A percentile compares a stretch with the other conserved stretches of the same genome.
Evolutionary conservation across 306 rosid genomes (phyloP).

Genomic region (Medicago lupulina): DNA sequence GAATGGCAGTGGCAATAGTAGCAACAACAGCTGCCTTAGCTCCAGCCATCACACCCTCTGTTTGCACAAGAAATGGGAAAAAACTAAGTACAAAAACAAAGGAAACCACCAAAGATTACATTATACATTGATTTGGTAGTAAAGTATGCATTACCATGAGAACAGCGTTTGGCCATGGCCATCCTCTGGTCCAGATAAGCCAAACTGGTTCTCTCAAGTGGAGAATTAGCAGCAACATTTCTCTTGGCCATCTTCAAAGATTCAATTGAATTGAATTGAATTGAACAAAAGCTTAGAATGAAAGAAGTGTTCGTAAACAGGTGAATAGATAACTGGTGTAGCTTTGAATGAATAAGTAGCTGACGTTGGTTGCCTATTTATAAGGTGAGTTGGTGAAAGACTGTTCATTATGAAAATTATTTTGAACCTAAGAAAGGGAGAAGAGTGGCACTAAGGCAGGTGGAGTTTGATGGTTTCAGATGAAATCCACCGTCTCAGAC

Average conservation of each 20-base stretch:
- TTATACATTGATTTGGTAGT: not conserved
- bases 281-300: slow-evolving; percentile 1
- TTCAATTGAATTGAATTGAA: not conserved
- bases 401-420: not conserved
- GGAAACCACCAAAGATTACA: not conserved
- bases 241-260: slow-evolving; percentile 58
- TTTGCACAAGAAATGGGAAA: slow-evolving; percentile 27
- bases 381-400: slow-evolving; percentile 35
- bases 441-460: not conserved
- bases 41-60: slow-evolving; percentile 97
- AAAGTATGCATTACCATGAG: slow-evolving; percentile 58
- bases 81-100: not conserved
- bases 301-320: slow-evolving; percentile 4
- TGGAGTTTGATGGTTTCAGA: slow-evolving; percentile 65
- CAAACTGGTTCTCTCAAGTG: slow-evolving; percentile 60
- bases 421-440: slow-evolving; percentile 2
- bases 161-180: slow-evolving; percentile 85
- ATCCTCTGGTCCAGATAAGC: slow-evolving; percentile 74
- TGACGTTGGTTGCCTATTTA: slow-evolving; percentile 50
- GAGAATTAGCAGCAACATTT: slow-evolving; percentile 59
- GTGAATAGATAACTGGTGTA: slow-evolving; percentile 1
- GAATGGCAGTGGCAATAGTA: slow-evolving; percentile 88
- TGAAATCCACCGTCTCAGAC: slow-evolving; percentile 50
- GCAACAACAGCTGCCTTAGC: slow-evolving; percentile 92
- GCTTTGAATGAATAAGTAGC: slow-evolving; percentile 46